Evolutionary conservation across 2,329 filamentous ascomycete genomes (phyloP).

Genomic region (Neopestalotiopsis sp.): DNA sequence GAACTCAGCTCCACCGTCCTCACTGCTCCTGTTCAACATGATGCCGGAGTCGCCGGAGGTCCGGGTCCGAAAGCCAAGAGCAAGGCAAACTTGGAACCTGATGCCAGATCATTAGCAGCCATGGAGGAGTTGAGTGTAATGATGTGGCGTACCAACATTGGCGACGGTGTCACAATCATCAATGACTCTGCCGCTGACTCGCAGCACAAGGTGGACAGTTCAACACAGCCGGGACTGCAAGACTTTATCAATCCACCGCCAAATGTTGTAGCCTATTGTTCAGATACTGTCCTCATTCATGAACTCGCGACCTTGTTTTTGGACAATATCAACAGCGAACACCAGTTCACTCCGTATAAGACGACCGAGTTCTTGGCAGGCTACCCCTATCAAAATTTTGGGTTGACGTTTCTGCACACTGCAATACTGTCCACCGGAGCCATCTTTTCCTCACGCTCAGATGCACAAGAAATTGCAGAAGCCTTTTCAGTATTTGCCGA

Average conservation of each 20-base stretch:
- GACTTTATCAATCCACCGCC: constrained; percentile 10
- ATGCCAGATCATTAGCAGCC: constrained; percentile 22
- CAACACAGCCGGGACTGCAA: not conserved
- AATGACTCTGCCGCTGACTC: constrained; percentile 20
- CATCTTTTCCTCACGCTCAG: constrained; percentile 16
- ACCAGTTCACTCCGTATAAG: constrained; percentile 23
- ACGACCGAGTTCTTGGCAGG: constrained; percentile 17
- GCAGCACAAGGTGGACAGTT: constrained; percentile 17
- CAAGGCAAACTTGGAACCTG: not conserved
- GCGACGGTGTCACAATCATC: constrained; percentile 25
- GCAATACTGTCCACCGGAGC: constrained; percentile 21
- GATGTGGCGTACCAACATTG: constrained; percentile 25
- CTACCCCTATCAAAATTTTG: constrained; percentile 21
- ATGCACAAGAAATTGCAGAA: constrained; percentile 18
- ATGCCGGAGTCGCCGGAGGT: not conserved
- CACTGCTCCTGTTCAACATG: not conserved
- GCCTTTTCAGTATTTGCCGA: constrained; percentile 23
- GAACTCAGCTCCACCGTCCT: not conserved
- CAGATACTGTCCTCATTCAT: constrained; percentile 16
- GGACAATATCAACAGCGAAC: constrained; percentile 24
- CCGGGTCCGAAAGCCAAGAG: not conserved
- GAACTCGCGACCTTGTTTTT: constrained; percentile 21
- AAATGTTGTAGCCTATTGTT: constrained; percentile 20
- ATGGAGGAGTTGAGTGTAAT: constrained; percentile 26
- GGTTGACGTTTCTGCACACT: constrained; percentile 22